These are phyloP conservation scores for Xylaria sp. DNA, from an alignment of 495 filamentous ascomycete genomes.

Conservation along the genomic window DNA sequence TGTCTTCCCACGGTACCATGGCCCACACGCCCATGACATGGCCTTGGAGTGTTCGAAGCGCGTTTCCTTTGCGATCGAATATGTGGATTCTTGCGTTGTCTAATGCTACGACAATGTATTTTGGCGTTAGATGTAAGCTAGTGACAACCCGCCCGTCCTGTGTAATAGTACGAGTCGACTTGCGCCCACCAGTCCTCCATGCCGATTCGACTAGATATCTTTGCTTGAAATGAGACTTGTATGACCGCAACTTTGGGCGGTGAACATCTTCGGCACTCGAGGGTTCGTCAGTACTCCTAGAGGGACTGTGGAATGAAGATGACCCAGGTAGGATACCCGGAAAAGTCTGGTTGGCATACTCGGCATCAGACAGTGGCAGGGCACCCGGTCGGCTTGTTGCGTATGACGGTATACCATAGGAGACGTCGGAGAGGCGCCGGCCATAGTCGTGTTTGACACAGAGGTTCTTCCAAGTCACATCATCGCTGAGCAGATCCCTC, in stretches of 20 bases:
- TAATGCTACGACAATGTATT: conserved; percentile 96
- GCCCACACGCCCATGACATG: conserved; percentile 99
- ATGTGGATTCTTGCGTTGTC: conserved; percentile 99
- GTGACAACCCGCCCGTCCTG: conserved; percentile 97
- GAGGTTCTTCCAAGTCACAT: conserved; percentile 96
- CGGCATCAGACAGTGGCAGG: conserved; percentile 38
- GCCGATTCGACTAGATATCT: conserved; percentile 96
- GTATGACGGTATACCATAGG: conserved; percentile 38
- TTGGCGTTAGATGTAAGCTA: conserved; percentile 88
- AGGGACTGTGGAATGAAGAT: conserved; percentile 38
- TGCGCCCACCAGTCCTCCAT: conserved; percentile 87
- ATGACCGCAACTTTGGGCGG: conserved; percentile 65
- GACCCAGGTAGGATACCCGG: conserved; percentile 45
- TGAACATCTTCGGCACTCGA: conserved; percentile 33
- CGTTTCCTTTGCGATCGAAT: conserved; percentile 88
- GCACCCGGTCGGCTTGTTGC: conserved; percentile 35
- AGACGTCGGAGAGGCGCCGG: conserved; percentile 59
- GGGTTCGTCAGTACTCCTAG: conserved; percentile 50
- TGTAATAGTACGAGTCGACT: conserved; percentile 81
- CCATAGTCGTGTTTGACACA: conserved; percentile 93
- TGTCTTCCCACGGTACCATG: conserved; percentile 98
- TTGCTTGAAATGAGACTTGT: conserved; percentile 97
- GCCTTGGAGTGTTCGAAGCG: conserved; percentile 87
- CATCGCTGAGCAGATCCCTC: conserved; percentile 91
- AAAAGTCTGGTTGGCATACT: conserved; percentile 43